Evolutionary conservation across 1,284 basidiomycete genomes (phyloP), one percentile per base, ranked within the genome.

Genomic region (Earliella scabrosa): DNA sequence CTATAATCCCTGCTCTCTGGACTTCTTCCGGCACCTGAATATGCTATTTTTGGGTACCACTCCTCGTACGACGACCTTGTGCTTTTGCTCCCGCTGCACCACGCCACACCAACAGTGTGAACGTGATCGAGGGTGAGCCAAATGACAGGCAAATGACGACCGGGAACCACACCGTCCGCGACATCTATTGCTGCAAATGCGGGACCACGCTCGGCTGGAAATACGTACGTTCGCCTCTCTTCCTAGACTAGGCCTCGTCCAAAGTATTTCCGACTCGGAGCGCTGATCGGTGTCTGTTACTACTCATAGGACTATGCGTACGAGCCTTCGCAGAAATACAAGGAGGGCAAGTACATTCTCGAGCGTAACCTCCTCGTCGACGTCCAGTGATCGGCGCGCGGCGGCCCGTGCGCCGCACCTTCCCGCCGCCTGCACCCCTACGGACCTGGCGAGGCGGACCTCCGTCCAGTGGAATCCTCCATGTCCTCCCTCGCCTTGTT

Each of bases 311-410:
- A 97, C 73, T 85, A 85, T 54, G 97, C 97, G 6, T 98, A 89
- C 71, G 95, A 97, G 68, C 69, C 80, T 8, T 82, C 85, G 13
- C 96, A 99, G 80, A 95, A 93, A 74, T 99, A 99, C 83, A 99
- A 99, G 73, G 97, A 99, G 78, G 95, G 95, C 72, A 96, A 96
- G 78, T 98, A 86, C 73, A 98, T 99, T 71, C 89, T 99, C 56
- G 97, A 99, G 75, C 89, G 93, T 68, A 92, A 92, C 69, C 81
- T 95, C 67, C 87, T 96, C 66, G 79, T 86, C 64, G 90, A 92
- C 67, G 89, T 92, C 49, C 88, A 92, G 76, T 91, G 64, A 69
- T 21, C 53, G 73, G 58, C 61, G 21, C 49, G 47, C 54, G 47
- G 36, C 56, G 44, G 48, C 45, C 49, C 39, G 36, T 48, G 39